phyloP scores from a whole-genome alignment of 2,329 filamentous ascomycete genomes.

The Blastomyces gilchristii region DNA sequence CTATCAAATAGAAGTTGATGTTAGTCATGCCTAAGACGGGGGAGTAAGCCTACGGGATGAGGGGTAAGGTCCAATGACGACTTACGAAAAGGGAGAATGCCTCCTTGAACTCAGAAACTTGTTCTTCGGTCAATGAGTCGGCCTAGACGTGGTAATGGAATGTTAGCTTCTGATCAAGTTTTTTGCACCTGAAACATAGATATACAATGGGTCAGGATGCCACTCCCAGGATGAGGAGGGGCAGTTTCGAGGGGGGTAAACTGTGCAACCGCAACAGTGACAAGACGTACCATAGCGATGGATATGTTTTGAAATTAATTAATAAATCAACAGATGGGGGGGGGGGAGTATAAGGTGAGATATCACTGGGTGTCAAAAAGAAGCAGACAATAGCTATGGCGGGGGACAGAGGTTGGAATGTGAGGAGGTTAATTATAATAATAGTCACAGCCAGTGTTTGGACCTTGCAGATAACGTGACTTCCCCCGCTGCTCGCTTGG shows the following conservation, averaged over 20 bases:
- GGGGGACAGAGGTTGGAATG: background rate
- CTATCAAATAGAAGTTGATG: slow-evolving; percentile 36
- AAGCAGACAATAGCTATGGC: background rate
- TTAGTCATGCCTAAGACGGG: slow-evolving; percentile 18
- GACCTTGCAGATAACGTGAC: slow-evolving; percentile 7
- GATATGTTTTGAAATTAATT: background rate
- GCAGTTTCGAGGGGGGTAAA: background rate
- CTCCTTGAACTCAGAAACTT: slow-evolving; percentile 99
- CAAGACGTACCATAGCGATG: slow-evolving; percentile 4
- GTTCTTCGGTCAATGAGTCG: slow-evolving; percentile 97
- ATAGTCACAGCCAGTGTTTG: background rate
- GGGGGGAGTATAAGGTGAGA: background rate
- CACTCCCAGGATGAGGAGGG: background rate
- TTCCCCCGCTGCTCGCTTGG: slow-evolving; percentile 5
- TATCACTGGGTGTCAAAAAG: background rate
- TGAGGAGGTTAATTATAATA: background rate
- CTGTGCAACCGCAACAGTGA: too few species aligned
- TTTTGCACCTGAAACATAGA: background rate
- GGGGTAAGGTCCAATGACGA: slow-evolving; percentile 21
- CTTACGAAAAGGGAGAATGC: slow-evolving; percentile 99
- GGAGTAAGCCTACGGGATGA: slow-evolving; percentile 4
- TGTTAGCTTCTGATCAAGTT: slow-evolving; percentile 1
- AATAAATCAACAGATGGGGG: background rate
- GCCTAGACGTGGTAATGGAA: slow-evolving; percentile 49
- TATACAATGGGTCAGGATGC: slow-evolving; percentile 1